Base-by-base conservation (phyloP, 306 rosid genomes). In the Crotalaria pallida region DNA sequence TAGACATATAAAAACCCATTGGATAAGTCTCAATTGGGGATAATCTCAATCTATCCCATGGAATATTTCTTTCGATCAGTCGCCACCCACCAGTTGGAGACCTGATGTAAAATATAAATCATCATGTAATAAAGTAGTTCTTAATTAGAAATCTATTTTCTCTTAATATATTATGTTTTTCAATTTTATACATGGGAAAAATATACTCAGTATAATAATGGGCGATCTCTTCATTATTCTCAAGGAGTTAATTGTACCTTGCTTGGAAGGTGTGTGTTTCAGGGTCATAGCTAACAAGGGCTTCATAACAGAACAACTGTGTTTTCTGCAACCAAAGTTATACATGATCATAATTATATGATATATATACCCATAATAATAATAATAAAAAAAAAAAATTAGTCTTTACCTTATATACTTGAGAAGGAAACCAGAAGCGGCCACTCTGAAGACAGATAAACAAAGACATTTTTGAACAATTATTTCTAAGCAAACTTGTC, bases 401-500 rank as follows among this genome's bases (percentile, higher is more conserved):
- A 45, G 31, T 22, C 22, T 40, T 57, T 60, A 74, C 89, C 93
- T 87, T 84, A 62, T 73, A 81, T 18, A 88, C 86, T 82, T 90
- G 96, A 53, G 84, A 86, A 21, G 89, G 95, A 69, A 88, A 91
- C 88, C 96, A 86, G 53, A 88, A 74, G 65, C 72, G 67, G 33
- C 97, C 90, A 65, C 26, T 80, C 64, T 91, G 83, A 65, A 91
- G 90, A 41, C 85, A 84, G 15, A 86, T 74, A 76, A 73, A 86
- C 74, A 78, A 67, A 65, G 88, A 82, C 86, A 84, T 64, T 70
- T 76, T 44, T 4, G 90, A 73, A 65, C 84, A 83, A 83, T 69
- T 76, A 83, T 69, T 76, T 81, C 63, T 56, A 26, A 61, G 41
- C 70, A 69, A 60, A 60, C 3, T 12, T 50, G 36, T 43, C 8